A percentile compares a stretch with the other conserved stretches of the same genome.
These are phyloP conservation scores for Hirsutella minnesotensis DNA, from an alignment of 2,329 filamentous ascomycete species.

Conservation along the genomic window DNA sequence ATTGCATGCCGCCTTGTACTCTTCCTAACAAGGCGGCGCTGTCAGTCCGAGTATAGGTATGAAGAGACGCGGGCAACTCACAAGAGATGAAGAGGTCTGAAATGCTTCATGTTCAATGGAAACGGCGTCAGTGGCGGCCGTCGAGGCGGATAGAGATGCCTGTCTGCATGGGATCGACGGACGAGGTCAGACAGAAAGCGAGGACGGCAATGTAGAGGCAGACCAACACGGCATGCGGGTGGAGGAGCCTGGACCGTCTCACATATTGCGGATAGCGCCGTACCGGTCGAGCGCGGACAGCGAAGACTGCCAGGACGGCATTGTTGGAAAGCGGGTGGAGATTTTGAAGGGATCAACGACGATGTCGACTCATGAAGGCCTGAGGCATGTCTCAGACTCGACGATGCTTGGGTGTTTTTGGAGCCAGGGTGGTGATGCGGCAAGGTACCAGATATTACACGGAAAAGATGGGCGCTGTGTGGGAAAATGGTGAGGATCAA, in stretches of 20 bases:
- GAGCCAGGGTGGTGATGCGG: too few relatives aligned
- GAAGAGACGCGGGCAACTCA: slow-evolving; percentile 27
- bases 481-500: too few relatives aligned
- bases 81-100: slow-evolving; percentile 42
- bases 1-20: slow-evolving; percentile 39
- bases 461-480: too few relatives aligned
- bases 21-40: slow-evolving; percentile 38
- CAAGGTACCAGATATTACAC: too few relatives aligned
- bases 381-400: too few relatives aligned
- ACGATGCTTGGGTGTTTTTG: too few relatives aligned
- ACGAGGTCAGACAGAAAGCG: not conserved
- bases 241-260: not conserved
- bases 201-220: not conserved
- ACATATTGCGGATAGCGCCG: not conserved
- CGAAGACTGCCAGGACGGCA: slow-evolving; percentile 2
- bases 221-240: not conserved
- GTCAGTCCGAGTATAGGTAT: too few relatives aligned
- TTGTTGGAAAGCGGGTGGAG: not conserved
- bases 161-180: slow-evolving; percentile 12
- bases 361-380: too few relatives aligned
- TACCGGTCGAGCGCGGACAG: not conserved
- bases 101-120: slow-evolving; percentile 54
- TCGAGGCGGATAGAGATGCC: slow-evolving; percentile 13
- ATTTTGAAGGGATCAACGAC: not conserved
- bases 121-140: slow-evolving; percentile 38